phyloP scores from a whole-genome alignment of 1,284 basidiomycete genomes.

The Malassezia cuniculi region DNA sequence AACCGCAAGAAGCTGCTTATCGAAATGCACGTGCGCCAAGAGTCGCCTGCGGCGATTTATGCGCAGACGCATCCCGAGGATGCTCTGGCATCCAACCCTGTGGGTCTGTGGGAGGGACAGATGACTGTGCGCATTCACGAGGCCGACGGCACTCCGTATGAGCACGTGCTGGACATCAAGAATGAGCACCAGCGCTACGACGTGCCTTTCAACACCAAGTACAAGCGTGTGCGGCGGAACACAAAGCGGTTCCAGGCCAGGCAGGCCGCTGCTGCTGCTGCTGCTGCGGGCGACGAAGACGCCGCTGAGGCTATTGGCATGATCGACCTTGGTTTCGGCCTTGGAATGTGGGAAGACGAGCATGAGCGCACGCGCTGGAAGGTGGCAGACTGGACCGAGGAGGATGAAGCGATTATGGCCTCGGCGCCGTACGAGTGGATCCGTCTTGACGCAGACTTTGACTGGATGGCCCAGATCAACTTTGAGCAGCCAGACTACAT shows the following conservation, averaged over 20 bases:
- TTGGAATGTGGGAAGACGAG: constrained; percentile 73
- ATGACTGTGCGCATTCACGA: constrained; percentile 98
- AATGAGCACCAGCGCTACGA: constrained; percentile 77
- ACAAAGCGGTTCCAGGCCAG: constrained; percentile 87
- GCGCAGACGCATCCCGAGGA: constrained; percentile 33
- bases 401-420: constrained; percentile 79
- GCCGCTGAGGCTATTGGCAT: constrained; percentile 85
- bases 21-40: constrained; percentile 84
- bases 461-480: constrained; percentile 84
- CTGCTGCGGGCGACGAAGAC: constrained; percentile 57
- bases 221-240: constrained; percentile 86
- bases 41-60: constrained; percentile 56
- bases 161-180: constrained; percentile 89
- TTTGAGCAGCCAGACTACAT: constrained; percentile 96
- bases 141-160: constrained; percentile 96
- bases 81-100: constrained; percentile 47
- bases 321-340: constrained; percentile 87
- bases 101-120: constrained; percentile 54
- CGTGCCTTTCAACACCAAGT: constrained; percentile 99
- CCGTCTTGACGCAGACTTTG: constrained; percentile 93
- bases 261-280: constrained; percentile 80
- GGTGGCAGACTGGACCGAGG: constrained; percentile 94
- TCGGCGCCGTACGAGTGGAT: constrained; percentile 94
- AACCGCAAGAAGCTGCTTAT: constrained; percentile 97
- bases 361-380: constrained; percentile 70